Evolutionary conservation across 1,284 basidiomycete genomes (phyloP), one percentile per base, ranked within the genome.

Genomic region (Trichosporon ovoides): DNA sequence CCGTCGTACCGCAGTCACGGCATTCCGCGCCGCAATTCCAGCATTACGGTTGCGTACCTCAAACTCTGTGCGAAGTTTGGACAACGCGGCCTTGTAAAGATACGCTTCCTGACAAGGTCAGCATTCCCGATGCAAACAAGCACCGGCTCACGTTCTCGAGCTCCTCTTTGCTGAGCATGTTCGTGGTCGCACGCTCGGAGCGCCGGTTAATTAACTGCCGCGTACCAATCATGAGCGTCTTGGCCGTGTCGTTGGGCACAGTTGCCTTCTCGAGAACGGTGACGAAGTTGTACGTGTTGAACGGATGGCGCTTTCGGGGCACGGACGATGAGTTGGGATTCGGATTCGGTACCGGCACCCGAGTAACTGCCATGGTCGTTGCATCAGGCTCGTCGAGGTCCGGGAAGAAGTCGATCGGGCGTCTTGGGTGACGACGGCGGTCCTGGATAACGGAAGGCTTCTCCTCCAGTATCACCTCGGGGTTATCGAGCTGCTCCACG

Each of bases 51-150:
- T 87, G 55, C 85, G 84, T 64, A 93, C 85, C 10, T 88, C 87
- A 38, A 91, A 83, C 71, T 97, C 95, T 10, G 91, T 88, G 19
- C 91, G 84, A 38, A 97, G 80, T 75, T 98, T 94, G 0, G 91
- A 89, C 33, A 98, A 76, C 0, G 96, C 96, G 9, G 96, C 95
- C 55, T 87, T 85, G 77, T 97, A 97, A 31, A 98, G 81, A 73
- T 98, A 98, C 11, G 92, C 91, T 85, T 95, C 88, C 91, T 95
- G 66, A 18, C 38, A 3, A 3, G 14, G 35, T 59, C 31, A 53
- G 51, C 28, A 11, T 9, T 2, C 28, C 4, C 9, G 28, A 31
- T n/a, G 18, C 36, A 4, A 22, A 18, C 40, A 55, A 53, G 7
- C 3, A 24, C 6, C 6, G 12, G 83, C 88, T 61, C 74, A 94